phyloP scores from a whole-genome alignment of 768 basidiomycete species.

The Trichaptum fuscoviolaceum region DNA sequence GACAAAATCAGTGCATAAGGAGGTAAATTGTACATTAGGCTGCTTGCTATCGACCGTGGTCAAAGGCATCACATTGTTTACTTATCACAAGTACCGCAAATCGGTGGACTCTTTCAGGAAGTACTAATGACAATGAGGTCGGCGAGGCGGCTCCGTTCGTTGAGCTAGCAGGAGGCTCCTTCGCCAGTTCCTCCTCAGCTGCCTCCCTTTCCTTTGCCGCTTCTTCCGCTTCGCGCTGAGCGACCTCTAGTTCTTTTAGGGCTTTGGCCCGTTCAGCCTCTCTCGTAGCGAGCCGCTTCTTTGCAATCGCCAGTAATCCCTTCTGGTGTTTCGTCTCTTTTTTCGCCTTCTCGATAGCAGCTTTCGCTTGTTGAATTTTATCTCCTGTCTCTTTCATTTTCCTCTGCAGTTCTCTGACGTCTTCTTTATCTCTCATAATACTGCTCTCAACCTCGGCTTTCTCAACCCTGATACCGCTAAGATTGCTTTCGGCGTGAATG shows the following conservation, averaged over 20 bases:
- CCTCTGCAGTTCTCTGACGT: conserved; percentile 78
- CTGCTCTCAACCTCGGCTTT: conserved; percentile 87
- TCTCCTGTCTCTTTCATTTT: conserved; percentile 77
- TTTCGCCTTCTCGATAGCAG: conserved; percentile 78
- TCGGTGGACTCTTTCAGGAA: conserved; percentile 51
- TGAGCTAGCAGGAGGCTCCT: conserved; percentile 18
- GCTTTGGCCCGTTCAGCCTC: conserved; percentile 70
- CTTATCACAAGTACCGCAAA: conserved; percentile 93
- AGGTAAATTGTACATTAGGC: no score
- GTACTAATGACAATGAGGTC: conserved; percentile 23
- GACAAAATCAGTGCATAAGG: no score
- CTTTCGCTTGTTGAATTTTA: conserved; percentile 64
- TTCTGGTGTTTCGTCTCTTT: conserved; percentile 97
- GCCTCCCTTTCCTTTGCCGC: conserved; percentile 52
- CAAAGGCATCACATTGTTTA: conserved; percentile 86
- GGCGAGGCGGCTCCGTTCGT: conserved; percentile 19
- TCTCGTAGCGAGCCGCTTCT: conserved; percentile 85
- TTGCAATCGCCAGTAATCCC: conserved; percentile 88
- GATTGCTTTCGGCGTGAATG: conserved; percentile 86
- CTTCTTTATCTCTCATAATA: conserved; percentile 90
- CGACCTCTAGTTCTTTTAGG: conserved; percentile 69
- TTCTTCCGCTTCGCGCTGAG: conserved; percentile 45
- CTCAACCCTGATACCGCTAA: conserved; percentile 83
- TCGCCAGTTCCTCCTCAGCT: conserved; percentile 46
- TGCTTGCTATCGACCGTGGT: background rate